phyloP scores from a whole-genome alignment of 768 basidiomycete species.

The Pisolithus orientalis region DNA sequence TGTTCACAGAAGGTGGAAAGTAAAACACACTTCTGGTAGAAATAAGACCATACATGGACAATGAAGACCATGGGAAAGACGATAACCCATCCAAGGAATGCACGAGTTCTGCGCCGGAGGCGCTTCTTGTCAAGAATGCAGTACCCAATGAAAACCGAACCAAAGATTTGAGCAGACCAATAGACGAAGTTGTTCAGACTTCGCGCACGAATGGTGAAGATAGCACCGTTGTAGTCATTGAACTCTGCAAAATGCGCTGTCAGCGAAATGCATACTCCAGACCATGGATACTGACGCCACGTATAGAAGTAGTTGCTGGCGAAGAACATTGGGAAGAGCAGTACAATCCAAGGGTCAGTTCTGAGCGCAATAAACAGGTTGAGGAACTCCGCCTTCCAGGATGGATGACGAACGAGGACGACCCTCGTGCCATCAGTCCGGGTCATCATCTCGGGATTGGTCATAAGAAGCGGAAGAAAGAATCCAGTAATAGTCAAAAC shows the following conservation, averaged over 20 bases:
- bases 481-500: conserved; percentile 66
- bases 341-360: conserved; percentile 64
- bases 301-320: conserved; percentile 83
- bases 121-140: conserved; percentile 51
- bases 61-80: conserved; percentile 61
- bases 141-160: conserved; percentile 66
- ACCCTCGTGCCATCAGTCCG: conserved; percentile 72
- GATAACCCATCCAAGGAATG: conserved; percentile 64
- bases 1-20: neutral
- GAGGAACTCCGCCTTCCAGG: conserved; percentile 69
- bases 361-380: conserved; percentile 62
- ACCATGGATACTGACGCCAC: conserved; percentile 51
- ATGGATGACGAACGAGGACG: conserved; percentile 51
- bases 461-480: conserved; percentile 60
- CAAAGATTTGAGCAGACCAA: conserved; percentile 73
- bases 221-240: conserved; percentile 70
- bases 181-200: conserved; percentile 75
- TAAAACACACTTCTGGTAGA: conserved; percentile 58
- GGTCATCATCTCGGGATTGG: conserved; percentile 64
- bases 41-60: conserved; percentile 73
- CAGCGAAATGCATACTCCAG: neutral
- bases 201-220: conserved; percentile 79
- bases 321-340: conserved; percentile 83
- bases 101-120: conserved; percentile 59
- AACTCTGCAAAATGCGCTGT: conserved; percentile 45